Evolutionary conservation across 202 grass and related monocot genomes (phyloP).

Genomic region (Elaeis oleifera): DNA sequence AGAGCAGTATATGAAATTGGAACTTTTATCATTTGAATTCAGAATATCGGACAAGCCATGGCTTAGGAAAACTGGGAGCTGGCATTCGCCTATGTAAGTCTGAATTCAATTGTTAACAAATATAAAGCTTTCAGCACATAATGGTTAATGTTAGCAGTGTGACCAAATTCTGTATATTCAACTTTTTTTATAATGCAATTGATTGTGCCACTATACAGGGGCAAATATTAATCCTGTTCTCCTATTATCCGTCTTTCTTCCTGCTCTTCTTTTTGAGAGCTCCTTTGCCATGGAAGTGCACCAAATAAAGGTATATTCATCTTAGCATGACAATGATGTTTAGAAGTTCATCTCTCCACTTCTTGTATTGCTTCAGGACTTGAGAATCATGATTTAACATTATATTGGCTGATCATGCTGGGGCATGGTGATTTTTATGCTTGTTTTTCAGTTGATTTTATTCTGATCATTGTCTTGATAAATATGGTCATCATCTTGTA

Average conservation of each 20-base stretch:
- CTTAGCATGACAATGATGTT: too few species aligned
- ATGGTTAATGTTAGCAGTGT: background rate
- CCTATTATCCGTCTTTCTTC: conserved; percentile 76
- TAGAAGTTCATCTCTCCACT: too few species aligned
- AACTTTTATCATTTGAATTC: conserved; percentile 4
- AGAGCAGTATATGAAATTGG: background rate
- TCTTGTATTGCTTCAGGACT: too few species aligned
- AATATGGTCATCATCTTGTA: too few species aligned
- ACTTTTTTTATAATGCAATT: conserved; percentile 1
- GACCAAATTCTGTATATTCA: background rate
- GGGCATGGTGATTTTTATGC: too few species aligned
- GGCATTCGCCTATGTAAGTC: conserved; percentile 90
- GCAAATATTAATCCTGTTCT: conserved; percentile 87
- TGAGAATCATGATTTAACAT: too few species aligned
- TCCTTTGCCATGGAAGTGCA: conserved; percentile 93
- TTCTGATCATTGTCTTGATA: too few species aligned
- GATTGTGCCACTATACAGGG: conserved; percentile 38
- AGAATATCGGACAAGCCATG: conserved; percentile 70
- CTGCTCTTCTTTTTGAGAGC: conserved; percentile 90
- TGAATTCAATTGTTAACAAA: background rate
- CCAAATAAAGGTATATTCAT: conserved; percentile 73
- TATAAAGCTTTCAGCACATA: background rate
- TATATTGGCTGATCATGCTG: too few species aligned
- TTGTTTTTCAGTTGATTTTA: too few species aligned
- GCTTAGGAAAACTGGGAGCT: conserved; percentile 73